A percentile compares a stretch with the other conserved stretches of the same genome.
Evolutionary conservation across 805 yeast genomes (phyloP).

Genomic region (Candida boidinii): DNA sequence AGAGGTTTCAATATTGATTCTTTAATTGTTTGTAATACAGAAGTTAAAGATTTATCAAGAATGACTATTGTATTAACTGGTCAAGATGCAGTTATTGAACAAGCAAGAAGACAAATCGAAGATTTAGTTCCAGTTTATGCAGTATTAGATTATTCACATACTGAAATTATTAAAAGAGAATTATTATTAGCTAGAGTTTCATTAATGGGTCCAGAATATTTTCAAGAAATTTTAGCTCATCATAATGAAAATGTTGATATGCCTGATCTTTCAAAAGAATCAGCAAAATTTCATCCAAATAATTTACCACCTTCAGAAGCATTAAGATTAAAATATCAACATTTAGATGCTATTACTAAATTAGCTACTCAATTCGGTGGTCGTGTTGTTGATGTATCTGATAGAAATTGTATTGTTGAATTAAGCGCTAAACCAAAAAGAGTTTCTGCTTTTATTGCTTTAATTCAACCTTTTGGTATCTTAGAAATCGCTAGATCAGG

Average conservation of each 20-base stretch:
- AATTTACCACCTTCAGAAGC: constrained; percentile 88
- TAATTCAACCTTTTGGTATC: constrained; percentile 92
- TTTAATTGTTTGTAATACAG: constrained; percentile 92
- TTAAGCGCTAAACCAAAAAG: constrained; percentile 90
- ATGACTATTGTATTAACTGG: constrained; percentile 96
- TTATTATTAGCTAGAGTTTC: constrained; percentile 87
- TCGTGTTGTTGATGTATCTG: constrained; percentile 82
- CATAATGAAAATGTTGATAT: constrained; percentile 48
- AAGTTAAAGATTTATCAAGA: constrained; percentile 87
- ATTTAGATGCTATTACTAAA: constrained; percentile 74
- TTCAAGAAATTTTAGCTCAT: constrained; percentile 85
- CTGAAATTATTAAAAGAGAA: constrained; percentile 88
- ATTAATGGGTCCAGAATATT: constrained; percentile 94
- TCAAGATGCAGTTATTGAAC: constrained; percentile 93
- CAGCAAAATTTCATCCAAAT: constrained; percentile 69
- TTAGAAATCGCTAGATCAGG: constrained; percentile 96
- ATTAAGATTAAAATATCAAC: constrained; percentile 86
- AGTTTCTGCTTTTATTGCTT: constrained; percentile 75
- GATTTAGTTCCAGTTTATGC: constrained; percentile 98
- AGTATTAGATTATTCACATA: constrained; percentile 85
- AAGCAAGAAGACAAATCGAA: constrained; percentile 96
- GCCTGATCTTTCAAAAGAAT: constrained; percentile 32
- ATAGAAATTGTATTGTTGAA: constrained; percentile 90
- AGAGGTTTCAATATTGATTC: constrained; percentile 98
- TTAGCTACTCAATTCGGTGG: constrained; percentile 89